A percentile compares a stretch with the other conserved stretches of the same genome.
These are phyloP conservation scores for Colletotrichum lentis DNA, from an alignment of 2,329 filamentous ascomycete genomes.

Conservation along the genomic window DNA sequence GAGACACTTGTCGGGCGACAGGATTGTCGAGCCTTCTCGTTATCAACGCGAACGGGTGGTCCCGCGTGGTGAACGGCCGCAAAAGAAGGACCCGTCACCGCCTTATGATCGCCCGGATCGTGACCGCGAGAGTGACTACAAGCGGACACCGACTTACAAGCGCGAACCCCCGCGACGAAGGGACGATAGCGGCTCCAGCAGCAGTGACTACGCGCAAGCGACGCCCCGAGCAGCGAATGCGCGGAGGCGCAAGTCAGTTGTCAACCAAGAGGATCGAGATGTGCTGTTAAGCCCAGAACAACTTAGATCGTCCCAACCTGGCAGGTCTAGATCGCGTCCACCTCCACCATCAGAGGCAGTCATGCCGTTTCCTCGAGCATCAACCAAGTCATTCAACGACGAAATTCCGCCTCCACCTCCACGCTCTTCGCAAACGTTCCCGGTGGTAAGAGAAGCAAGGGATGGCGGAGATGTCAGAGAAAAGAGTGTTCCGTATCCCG, in stretches of 20 bases:
- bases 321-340: slow-evolving; percentile 47
- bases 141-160: slow-evolving; percentile 43
- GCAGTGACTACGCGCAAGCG: slow-evolving; percentile 50
- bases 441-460: slow-evolving; percentile 34
- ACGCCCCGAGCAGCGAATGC: slow-evolving; percentile 43
- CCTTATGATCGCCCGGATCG: slow-evolving; percentile 42
- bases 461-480: slow-evolving; percentile 29
- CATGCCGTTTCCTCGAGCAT: slow-evolving; percentile 45
- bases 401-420: slow-evolving; percentile 32
- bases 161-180: slow-evolving; percentile 42
- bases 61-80: slow-evolving; percentile 34
- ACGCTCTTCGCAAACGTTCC: slow-evolving; percentile 46
- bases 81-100: slow-evolving; percentile 47
- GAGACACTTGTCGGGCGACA: slow-evolving; percentile 48
- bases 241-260: slow-evolving; percentile 48
- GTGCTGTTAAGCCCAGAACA: slow-evolving; percentile 41
- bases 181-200: slow-evolving; percentile 51
- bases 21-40: slow-evolving; percentile 42
- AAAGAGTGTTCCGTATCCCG: slow-evolving; percentile 43
- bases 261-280: slow-evolving; percentile 48
- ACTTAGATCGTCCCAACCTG: slow-evolving; percentile 30
- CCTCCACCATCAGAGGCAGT: slow-evolving; percentile 45
- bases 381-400: slow-evolving; percentile 33
- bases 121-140: slow-evolving; percentile 40
- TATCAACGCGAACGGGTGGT: slow-evolving; percentile 36